Evolutionary conservation across 495 filamentous ascomycete species (phyloP), one percentile per base, ranked within the genome.

Genomic region (Aspergillus sparsus): DNA sequence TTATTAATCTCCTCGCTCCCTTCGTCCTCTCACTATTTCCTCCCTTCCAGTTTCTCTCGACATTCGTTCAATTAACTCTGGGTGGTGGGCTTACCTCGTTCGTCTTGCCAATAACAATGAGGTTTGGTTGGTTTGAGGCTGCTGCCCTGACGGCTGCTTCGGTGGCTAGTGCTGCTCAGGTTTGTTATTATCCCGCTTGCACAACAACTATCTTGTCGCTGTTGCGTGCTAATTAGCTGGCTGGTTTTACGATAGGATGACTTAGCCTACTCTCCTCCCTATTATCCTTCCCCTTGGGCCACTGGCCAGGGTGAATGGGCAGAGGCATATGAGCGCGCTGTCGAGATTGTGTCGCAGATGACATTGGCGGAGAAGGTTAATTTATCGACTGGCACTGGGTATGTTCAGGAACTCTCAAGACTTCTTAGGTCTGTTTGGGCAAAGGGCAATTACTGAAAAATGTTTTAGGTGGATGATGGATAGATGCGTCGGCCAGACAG

Each of bases 361-460:
- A 97, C 92, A 0, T 74, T 97, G 58, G 74, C 87, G 10, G 92
- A 97, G 78, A 97, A 97, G 79, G 89, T 96, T 69, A 97, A 97
- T 66, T 66, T 97, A 59, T 96, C 92, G 2, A 96, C 91, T 9
- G 92, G 92, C 71, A 80, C 87, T 61, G 92, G 92, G 80, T 91
- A 73, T 33, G 70, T 63, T 35, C 8, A 12, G 34, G 18, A 42
- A 15, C 2, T 12, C 21, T 32, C n/a, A n/a, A n/a, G n/a, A 4
- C 7, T 7, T 11, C 45, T 0, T 12, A 27, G 9, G 8, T 11
- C 35, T 27, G 7, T 21, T 32, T 15, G 34, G 35, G 6, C n/a
- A 47, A 21, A 47, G 44, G 16, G 16, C n/a, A 21, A 47, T 47
- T n/a, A 57, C 42, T 59, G 63, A 16, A 61, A 27, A 1, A 16